Base-by-base conservation (phyloP, 75 land plant species). In the Adiantum capillusveneris region DNA sequence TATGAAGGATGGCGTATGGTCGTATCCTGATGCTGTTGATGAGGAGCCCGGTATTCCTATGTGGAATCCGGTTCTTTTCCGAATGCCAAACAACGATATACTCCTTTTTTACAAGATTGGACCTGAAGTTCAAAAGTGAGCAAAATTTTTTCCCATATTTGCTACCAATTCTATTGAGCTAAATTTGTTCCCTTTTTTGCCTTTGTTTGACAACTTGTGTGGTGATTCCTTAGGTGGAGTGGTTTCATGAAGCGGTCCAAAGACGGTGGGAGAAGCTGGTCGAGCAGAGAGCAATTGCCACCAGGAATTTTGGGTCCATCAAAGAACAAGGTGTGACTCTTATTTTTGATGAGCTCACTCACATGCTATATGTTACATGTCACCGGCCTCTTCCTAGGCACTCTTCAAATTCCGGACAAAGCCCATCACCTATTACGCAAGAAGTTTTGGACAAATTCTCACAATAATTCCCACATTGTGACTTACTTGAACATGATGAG, bases 41-140 rank as follows among this genome's bases (percentile, higher is more conserved):
- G 86, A 81, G 58, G 77, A 95, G 54, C 73, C 63, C 26, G 62
- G 74, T 53, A 92, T 95, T 37, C 92, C 99, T 50, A 69, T 95
- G 85, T 95, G 99, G 99, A 95, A 95, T 59, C 99, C 99, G 27
- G 99, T 90, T 14, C 65, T 95, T 18, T 95, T 90, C 58, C 84
- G 74, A 64, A 79, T 81, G 64, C 85, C 98, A 6, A 80, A 79
- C 20, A 54, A 68, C n/a, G 91, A 90, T 63, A 34, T 90, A 31
- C 84, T 95, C 57, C 63, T 95, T 2, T 95, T 95, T 68, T 95
- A 95, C 53, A 90, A 86, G 64, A 80, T 95, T 64, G 99, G 99
- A 52, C 86, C 75, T 60, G 96, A 90, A 43, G 84, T 95, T 3
- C 96, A 95, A 64, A 90, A 84, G 99, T 90, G 73, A 74, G 74